These are phyloP conservation scores for Micractinium sp. DNA, from an alignment of 139 green algal genomes.

Conservation along the genomic window DNA sequence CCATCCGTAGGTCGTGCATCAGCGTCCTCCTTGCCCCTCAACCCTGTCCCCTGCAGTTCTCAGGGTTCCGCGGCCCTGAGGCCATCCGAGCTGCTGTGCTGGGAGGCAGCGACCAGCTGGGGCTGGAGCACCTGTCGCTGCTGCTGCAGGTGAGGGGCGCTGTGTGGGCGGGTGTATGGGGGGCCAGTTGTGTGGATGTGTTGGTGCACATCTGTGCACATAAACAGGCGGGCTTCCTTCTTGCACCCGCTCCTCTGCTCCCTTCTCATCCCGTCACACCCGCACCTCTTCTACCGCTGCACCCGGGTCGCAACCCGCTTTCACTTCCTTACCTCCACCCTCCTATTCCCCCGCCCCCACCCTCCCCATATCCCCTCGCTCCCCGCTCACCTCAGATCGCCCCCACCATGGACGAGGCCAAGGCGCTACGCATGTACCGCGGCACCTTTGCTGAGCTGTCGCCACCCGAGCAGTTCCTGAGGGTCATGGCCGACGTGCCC, in stretches of 20 bases:
- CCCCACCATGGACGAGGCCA: slow-evolving; percentile 58
- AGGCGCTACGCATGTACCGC: slow-evolving; percentile 43
- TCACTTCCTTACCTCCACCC: too few species aligned
- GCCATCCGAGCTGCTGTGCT: slow-evolving; percentile 47
- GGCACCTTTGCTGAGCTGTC: slow-evolving; percentile 48
- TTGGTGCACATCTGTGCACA: too few species aligned
- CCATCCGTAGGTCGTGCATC: too few species aligned
- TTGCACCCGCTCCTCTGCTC: too few species aligned
- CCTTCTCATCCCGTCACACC: too few species aligned
- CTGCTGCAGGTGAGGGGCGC: slow-evolving; percentile 57
- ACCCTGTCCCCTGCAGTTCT: slow-evolving; percentile 14
- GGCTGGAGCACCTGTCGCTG: slow-evolving; percentile 54
- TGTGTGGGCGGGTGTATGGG: not conserved
- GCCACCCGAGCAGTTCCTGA: slow-evolving; percentile 68
- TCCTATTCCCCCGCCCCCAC: too few species aligned
- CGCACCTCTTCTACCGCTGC: too few species aligned
- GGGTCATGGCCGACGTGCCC: slow-evolving; percentile 57
- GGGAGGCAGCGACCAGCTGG: slow-evolving; percentile 45
- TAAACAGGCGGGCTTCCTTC: too few species aligned
- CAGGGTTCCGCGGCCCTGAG: not conserved
- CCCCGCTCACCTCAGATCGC: slow-evolving; percentile 52
- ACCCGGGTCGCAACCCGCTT: too few species aligned
- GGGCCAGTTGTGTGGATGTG: not conserved
- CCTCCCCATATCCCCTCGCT: too few species aligned
- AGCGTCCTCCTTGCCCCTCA: too few species aligned